These are phyloP conservation scores for Cladobotryum protrusum DNA, from an alignment of 2,329 filamentous ascomycete genomes.

Conservation along the genomic window DNA sequence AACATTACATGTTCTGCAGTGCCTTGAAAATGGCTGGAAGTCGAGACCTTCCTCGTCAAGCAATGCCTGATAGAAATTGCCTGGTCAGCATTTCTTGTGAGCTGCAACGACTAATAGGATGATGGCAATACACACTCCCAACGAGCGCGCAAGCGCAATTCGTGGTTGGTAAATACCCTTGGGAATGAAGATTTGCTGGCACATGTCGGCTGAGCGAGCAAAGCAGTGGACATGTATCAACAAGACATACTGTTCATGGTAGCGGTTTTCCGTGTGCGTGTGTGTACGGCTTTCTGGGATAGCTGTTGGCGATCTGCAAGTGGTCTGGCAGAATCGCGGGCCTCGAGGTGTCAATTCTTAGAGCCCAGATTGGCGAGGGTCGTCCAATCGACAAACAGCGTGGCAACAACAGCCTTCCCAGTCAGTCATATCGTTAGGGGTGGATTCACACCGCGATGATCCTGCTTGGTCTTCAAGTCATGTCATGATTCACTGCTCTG, in stretches of 20 bases:
- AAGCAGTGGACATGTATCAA: constrained; percentile 41
- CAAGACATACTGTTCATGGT: background rate
- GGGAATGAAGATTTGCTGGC: constrained; percentile 9
- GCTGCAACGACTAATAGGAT: constrained; percentile 22
- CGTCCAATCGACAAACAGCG: background rate
- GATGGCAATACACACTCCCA: constrained; percentile 13
- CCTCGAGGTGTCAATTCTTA: background rate
- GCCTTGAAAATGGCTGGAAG: constrained; percentile 36
- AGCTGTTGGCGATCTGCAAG: background rate
- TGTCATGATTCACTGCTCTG: constrained; percentile 23
- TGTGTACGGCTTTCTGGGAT: background rate
- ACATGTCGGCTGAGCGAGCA: constrained; percentile 37
- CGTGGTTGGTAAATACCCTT: constrained; percentile 3
- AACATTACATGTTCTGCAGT: background rate
- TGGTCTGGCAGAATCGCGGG: background rate
- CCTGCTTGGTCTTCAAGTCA: background rate
- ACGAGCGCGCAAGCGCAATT: constrained; percentile 5
- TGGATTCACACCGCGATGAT: background rate
- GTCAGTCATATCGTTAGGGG: background rate
- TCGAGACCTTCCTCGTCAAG: constrained; percentile 54
- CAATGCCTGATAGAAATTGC: constrained; percentile 36
- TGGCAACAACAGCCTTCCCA: background rate
- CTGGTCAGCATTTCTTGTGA: constrained; percentile 45
- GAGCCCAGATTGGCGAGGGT: background rate
- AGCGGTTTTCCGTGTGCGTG: background rate